A percentile compares a stretch with the other conserved stretches of the same genome.
phyloP scores from a whole-genome alignment of 1,284 basidiomycete genomes.

The Inonotus obliquus region DNA sequence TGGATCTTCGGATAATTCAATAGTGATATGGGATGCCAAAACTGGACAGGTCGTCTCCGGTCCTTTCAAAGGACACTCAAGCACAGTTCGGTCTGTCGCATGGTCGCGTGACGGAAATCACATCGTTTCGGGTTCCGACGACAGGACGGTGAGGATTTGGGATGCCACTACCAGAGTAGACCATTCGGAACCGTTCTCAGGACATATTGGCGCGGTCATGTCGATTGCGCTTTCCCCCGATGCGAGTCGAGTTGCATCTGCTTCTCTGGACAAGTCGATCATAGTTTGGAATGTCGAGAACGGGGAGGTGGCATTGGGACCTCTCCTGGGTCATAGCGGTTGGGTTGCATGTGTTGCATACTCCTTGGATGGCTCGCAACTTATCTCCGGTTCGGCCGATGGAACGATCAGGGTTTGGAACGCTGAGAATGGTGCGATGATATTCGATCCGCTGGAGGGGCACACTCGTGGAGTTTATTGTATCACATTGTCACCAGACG shows the following conservation, averaged over 20 bases:
- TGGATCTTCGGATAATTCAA: background rate
- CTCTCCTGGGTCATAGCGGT: background rate
- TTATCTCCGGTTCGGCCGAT: slow-evolving; percentile 17
- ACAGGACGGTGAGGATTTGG: slow-evolving; percentile 6
- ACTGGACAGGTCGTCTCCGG: slow-evolving; percentile 1
- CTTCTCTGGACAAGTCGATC: slow-evolving; percentile 12
- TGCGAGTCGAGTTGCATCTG: slow-evolving; percentile 5
- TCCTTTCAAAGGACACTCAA: slow-evolving; percentile 1
- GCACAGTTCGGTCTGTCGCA: background rate
- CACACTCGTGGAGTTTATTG: background rate
- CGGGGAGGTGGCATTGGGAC: background rate
- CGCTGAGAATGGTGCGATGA: background rate
- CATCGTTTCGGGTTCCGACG: slow-evolving; percentile 6
- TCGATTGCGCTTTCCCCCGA: slow-evolving; percentile 4
- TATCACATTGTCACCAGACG: slow-evolving; percentile 12
- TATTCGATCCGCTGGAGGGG: slow-evolving; percentile 26
- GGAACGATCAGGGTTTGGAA: slow-evolving; percentile 4
- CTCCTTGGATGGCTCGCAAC: slow-evolving; percentile 12
- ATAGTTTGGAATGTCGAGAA: slow-evolving; percentile 16
- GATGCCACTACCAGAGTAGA: background rate
- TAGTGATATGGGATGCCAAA: background rate
- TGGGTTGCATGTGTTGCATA: slow-evolving; percentile 1
- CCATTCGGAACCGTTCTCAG: background rate
- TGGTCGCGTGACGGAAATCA: background rate
- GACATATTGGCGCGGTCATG: background rate